A percentile compares a stretch with the other conserved stretches of the same genome.
Conservation (phyloP, 495 filamentous ascomycete genomes). For the Cairneyella variabilis region DNA sequence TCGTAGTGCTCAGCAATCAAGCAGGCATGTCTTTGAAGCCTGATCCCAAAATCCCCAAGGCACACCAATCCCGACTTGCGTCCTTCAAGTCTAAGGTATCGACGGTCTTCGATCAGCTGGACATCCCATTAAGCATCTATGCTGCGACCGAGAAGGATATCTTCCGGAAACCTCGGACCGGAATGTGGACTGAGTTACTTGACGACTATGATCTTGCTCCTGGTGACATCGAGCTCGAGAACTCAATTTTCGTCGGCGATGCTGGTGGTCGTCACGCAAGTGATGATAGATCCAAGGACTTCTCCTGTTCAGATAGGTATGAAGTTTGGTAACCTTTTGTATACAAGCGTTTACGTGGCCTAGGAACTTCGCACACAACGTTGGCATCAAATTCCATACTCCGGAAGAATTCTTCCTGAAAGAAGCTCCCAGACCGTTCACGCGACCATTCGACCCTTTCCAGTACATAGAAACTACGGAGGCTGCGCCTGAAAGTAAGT, state of each 20-base stretch:
- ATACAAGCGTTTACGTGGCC: conserved; percentile 21
- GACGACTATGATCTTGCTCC: conserved; percentile 65
- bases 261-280: conserved; percentile 54
- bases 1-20: conserved; percentile 87
- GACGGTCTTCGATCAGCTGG: conserved; percentile 64
- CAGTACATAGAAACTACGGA: conserved; percentile 33
- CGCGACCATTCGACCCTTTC: conserved; percentile 63
- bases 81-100: conserved; percentile 77
- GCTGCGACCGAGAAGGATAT: conserved; percentile 77
- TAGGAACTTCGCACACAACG: conserved; percentile 76
- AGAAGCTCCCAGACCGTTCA: conserved; percentile 56
- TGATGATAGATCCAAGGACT: conserved; percentile 38
- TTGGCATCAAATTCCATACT: conserved; percentile 74
- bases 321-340: conserved; percentile 4
- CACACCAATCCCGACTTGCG: conserved; percentile 53
- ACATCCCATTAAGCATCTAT: conserved; percentile 76
- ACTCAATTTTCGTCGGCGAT: conserved; percentile 87
- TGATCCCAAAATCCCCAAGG: conserved; percentile 65
- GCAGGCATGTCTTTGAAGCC: conserved; percentile 69
- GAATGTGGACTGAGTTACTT: conserved; percentile 86
- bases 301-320: conserved; percentile 77
- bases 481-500: conserved; percentile 18
- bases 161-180: conserved; percentile 80
- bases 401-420: conserved; percentile 89
- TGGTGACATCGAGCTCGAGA: conserved; percentile 57